phyloP scores from a whole-genome alignment of 495 filamentous ascomycete genomes.

The Hypoxylon crocopeplum region DNA sequence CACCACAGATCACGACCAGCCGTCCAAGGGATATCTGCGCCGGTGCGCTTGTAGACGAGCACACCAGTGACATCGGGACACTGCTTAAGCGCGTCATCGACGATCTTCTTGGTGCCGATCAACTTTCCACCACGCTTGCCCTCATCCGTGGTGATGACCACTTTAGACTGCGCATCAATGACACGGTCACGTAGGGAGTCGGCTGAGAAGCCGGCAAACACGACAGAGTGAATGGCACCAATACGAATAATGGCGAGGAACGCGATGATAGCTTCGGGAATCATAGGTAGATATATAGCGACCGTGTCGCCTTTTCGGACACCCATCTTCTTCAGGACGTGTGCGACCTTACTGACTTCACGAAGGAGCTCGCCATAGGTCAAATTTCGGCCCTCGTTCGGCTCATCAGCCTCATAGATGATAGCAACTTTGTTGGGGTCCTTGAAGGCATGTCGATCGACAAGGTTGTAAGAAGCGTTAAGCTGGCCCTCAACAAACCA shows the following conservation, averaged over 20 bases:
- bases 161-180: constrained; percentile 83
- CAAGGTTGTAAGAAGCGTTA: constrained; percentile 96
- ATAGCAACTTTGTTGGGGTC: constrained; percentile 92
- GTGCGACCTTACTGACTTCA: constrained; percentile 85
- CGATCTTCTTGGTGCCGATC: constrained; percentile 99
- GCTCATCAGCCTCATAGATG: constrained; percentile 98
- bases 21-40: constrained; percentile 90
- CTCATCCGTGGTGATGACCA: constrained; percentile 96
- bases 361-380: constrained; percentile 94
- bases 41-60: constrained; percentile 94
- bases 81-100: constrained; percentile 96
- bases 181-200: constrained; percentile 97
- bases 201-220: constrained; percentile 97
- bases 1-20: constrained; percentile 92
- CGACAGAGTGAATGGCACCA: constrained; percentile 96
- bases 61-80: constrained; percentile 88
- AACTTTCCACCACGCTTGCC: constrained; percentile 97
- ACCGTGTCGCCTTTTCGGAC: constrained; percentile 98
- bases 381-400: constrained; percentile 82
- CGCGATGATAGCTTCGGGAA: constrained; percentile 91
- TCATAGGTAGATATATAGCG: constrained; percentile 98
- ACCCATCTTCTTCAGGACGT: constrained; percentile 89
- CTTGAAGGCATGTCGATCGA: constrained; percentile 94
- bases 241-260: constrained; percentile 92
- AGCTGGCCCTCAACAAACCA: constrained; percentile 96